Percentiles rank a stretch among this genome's conserved stretches.
Evolutionary conservation across 768 basidiomycete species (phyloP).

Genomic region (Exidia glandulosa): DNA sequence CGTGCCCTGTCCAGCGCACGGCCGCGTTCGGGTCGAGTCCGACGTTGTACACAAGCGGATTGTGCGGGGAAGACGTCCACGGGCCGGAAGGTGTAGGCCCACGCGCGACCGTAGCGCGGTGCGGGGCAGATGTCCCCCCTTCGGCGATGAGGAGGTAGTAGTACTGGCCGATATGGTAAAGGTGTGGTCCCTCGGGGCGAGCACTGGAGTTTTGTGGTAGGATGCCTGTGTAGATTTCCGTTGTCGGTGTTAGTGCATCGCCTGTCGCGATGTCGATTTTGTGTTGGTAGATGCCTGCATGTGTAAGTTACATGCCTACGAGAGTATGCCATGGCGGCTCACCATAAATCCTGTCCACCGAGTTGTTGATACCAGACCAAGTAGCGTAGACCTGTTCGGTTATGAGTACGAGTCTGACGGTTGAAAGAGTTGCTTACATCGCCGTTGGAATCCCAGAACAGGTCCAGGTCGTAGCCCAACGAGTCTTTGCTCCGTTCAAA

Average conservation of each 20-base stretch:
- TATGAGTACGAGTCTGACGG: not conserved
- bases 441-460: slow-evolving; percentile 12
- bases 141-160: not conserved
- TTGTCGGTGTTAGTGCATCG: not conserved
- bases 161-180: not conserved
- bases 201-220: not conserved
- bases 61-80: not conserved
- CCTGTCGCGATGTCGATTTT: not conserved
- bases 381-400: not conserved
- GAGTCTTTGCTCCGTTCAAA: not conserved
- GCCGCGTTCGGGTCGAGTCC: not conserved
- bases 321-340: not conserved
- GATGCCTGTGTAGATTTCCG: not conserved
- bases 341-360: not conserved
- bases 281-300: not conserved
- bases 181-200: not conserved
- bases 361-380: not conserved
- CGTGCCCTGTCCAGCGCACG: slow-evolving; percentile 1
- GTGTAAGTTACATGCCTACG: no score
- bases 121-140: not conserved
- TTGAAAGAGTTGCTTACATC: slow-evolving; percentile 7
- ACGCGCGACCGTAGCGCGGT: not conserved
- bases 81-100: not conserved
- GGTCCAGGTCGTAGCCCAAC: slow-evolving; percentile 5
- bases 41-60: not conserved